Conservation (phyloP, 768 basidiomycete species). For the Leccinum variicolor region DNA sequence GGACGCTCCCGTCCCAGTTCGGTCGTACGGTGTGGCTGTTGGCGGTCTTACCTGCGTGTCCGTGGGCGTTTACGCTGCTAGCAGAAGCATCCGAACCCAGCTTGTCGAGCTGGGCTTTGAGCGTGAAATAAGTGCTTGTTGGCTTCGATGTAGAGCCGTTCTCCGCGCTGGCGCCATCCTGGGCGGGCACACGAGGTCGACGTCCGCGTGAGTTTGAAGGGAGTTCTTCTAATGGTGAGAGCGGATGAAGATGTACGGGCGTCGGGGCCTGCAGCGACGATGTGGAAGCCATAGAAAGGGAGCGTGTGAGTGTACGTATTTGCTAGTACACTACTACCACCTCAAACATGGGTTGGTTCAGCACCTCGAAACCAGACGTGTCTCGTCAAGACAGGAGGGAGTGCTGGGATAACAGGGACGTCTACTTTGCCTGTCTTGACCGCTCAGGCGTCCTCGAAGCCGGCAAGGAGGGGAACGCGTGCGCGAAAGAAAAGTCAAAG, state of each 20-base stretch:
- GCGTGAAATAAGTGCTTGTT: slow-evolving; percentile 54
- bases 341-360: slow-evolving; percentile 35
- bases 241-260: slow-evolving; percentile 70
- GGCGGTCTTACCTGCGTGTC: neutral
- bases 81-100: slow-evolving; percentile 25
- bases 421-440: slow-evolving; percentile 85
- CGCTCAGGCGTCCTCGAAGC: slow-evolving; percentile 62
- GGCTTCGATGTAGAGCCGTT: slow-evolving; percentile 20
- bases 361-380: slow-evolving; percentile 35
- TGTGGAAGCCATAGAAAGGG: slow-evolving; percentile 21
- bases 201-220: slow-evolving; percentile 41
- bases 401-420: slow-evolving; percentile 86
- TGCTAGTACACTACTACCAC: neutral
- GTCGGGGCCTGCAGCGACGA: slow-evolving; percentile 37
- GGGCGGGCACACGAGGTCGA: slow-evolving; percentile 39
- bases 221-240: slow-evolving; percentile 51
- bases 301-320: slow-evolving; percentile 13
- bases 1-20: slow-evolving; percentile 54
- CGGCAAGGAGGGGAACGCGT: slow-evolving; percentile 65
- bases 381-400: slow-evolving; percentile 62
- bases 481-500: slow-evolving; percentile 47
- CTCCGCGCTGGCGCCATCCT: slow-evolving; percentile 27
- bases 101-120: slow-evolving; percentile 57
- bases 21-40: slow-evolving; percentile 7
- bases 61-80: neutral